Base-by-base conservation (phyloP, 1,284 basidiomycete species). In the Leccinum solheimii region DNA sequence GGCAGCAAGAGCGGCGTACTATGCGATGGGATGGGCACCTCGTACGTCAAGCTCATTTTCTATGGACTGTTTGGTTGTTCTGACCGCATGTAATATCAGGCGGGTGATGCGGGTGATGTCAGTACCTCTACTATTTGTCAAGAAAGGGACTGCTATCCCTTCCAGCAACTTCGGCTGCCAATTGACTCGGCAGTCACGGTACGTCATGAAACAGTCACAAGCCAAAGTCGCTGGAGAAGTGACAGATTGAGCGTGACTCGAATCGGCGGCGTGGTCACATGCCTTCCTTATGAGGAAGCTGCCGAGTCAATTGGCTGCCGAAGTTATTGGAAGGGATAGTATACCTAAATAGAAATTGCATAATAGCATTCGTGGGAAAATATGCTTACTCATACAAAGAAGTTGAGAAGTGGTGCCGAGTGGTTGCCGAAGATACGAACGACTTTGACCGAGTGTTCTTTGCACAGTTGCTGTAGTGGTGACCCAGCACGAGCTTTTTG, bases 1-100 rank as follows among this genome's bases (percentile, higher is more conserved):
- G 61, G 89, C 89, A 1, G 88, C 88, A 19, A 79, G 83, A 62
- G 77, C 84, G 66, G 89, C 89, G 5, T 89, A 83, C 74, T 82
- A 84, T 67, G 80, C 81, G 7, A 86, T 91, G 86, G 87, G 87
- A 48, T 90, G 89, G 89, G 85, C 83, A 59, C 76, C 73, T 56
- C 72, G 73, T 75, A 32, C 59, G 76, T 76, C 13, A 55, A 2
- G 21, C 49, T 16, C 52, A 30, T 40, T 40, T 21, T 14, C 16
- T 8, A 8, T 32, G 10, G 1, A 19, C 26, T 40, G 6, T 40
- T 9, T 51, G 8, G 27, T 43, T 38, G 36, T 53, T 48, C 63
- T 70, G 43, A 74, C 40, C 3, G 6, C 30, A 27, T 16, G 40
- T 23, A 9, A 59, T 14, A 23, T 7, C 21, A 73, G 71, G 70